These are phyloP conservation scores for Ashbya aceris DNA, from an alignment of 1,139 yeast genomes.

Conservation along the genomic window DNA sequence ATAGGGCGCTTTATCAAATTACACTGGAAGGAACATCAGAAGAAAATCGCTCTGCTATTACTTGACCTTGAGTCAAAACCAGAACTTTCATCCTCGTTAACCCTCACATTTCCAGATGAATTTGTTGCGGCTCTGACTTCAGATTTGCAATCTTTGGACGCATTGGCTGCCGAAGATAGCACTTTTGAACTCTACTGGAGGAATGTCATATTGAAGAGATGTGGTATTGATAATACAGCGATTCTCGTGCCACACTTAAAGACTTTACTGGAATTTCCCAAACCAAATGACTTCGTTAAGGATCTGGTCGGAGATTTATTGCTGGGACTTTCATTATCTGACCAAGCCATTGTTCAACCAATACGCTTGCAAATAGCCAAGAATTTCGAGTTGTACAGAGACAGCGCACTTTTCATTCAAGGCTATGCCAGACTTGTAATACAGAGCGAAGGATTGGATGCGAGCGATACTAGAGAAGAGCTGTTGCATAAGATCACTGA, in stretches of 20 bases:
- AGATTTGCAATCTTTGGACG: conserved; percentile 4
- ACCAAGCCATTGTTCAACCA: not conserved
- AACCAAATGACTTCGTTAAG: conserved; percentile 16
- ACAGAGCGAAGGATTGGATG: conserved; percentile 2
- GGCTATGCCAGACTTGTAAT: conserved; percentile 18
- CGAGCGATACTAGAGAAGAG: conserved; percentile 3
- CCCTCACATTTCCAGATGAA: conserved; percentile 17
- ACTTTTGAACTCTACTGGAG: conserved; percentile 33
- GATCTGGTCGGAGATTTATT: conserved; percentile 22
- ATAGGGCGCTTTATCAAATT: conserved; percentile 43
- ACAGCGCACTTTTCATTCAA: conserved; percentile 18
- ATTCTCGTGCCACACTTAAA: conserved; percentile 10
- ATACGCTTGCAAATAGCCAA: not conserved
- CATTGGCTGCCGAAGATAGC: conserved; percentile 14
- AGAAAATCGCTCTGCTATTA: conserved; percentile 40
- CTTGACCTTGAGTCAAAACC: conserved; percentile 28
- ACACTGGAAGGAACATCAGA: conserved; percentile 30
- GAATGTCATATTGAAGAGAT: conserved; percentile 15
- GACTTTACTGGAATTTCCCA: conserved; percentile 6
- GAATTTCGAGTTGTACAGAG: conserved; percentile 6
- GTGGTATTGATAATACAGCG: conserved; percentile 10
- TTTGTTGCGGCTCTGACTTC: conserved; percentile 8
- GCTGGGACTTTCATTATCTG: conserved; percentile 3
- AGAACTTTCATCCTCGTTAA: conserved; percentile 10
- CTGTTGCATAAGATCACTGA: conserved; percentile 16